Evolutionary conservation across 2,329 filamentous ascomycete species (phyloP).

Genomic region (Fusarium bulbicola): DNA sequence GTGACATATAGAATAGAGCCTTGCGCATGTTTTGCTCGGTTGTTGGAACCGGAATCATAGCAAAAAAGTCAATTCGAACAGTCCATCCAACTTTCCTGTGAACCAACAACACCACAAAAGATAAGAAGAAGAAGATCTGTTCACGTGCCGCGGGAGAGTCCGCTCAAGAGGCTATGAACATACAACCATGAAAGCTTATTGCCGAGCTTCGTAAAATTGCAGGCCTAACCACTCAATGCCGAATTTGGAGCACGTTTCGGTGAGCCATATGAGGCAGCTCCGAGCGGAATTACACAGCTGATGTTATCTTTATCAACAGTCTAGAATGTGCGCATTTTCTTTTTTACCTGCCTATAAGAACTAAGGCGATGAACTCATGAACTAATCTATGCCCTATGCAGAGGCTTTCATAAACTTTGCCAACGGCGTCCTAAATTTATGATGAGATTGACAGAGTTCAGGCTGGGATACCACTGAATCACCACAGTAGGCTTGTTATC

Average conservation of each 20-base stretch:
- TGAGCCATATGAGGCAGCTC: background rate
- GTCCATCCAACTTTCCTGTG: background rate
- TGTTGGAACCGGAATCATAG: background rate
- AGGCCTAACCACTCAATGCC: background rate
- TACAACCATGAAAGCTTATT: background rate
- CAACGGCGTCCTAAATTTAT: background rate
- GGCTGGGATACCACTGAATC: background rate
- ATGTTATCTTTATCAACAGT: background rate
- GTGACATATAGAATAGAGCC: background rate
- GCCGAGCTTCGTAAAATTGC: background rate
- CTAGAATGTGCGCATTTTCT: background rate
- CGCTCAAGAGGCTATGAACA: background rate
- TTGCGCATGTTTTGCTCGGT: background rate
- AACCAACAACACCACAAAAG: background rate
- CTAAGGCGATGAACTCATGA: background rate
- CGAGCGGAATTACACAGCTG: background rate
- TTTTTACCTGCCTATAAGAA: background rate
- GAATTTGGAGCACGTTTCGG: background rate
- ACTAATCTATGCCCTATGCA: background rate
- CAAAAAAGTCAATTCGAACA: background rate
- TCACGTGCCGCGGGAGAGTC: background rate
- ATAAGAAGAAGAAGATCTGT: background rate
- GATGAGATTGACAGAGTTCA: background rate
- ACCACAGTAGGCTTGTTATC: background rate
- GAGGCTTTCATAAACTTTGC: background rate